Percentiles rank a stretch among this genome's conserved stretches.
Evolutionary conservation across 2,329 filamentous ascomycete species (phyloP).

Genomic region (Aureobasidium mangrovei): DNA sequence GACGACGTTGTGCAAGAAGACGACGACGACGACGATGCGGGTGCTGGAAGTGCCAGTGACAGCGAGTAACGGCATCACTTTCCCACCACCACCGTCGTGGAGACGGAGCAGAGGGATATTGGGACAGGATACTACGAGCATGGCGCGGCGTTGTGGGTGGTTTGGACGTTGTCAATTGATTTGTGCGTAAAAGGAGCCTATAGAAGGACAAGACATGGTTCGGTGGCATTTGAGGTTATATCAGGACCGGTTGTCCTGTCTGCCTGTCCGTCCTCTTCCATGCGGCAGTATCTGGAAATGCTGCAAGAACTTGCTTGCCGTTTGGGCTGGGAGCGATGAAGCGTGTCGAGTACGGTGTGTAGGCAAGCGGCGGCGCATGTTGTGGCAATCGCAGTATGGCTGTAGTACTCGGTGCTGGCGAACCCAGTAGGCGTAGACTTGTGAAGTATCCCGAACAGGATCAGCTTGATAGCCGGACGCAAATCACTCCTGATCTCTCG

Average conservation of each 20-base stretch:
- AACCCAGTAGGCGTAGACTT: neutral
- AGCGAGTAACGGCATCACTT: constrained; percentile 30
- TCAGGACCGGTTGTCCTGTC: neutral
- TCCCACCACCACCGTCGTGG: neutral
- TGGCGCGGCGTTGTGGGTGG: constrained; percentile 13
- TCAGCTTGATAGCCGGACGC: neutral
- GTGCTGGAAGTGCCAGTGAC: constrained; percentile 36
- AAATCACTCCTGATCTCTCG: constrained; percentile 9
- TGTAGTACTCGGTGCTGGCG: neutral
- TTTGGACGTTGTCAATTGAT: neutral
- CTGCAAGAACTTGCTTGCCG: no score
- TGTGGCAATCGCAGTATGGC: constrained; percentile 1
- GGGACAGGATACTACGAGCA: constrained; percentile 6
- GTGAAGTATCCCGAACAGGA: neutral
- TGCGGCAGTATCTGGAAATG: no score
- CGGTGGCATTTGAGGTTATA: neutral
- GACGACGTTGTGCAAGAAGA: constrained; percentile 43
- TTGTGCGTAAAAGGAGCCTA: constrained; percentile 3
- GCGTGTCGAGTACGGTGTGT: no score
- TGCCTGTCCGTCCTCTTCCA: no score
- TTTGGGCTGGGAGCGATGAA: no score
- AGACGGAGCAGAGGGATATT: neutral
- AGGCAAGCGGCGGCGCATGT: neutral
- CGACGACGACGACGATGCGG: constrained; percentile 34
- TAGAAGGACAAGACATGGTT: constrained; percentile 10